Percentiles rank a stretch among this genome's conserved stretches.
Evolutionary conservation across 768 basidiomycete species (phyloP).

Genomic region (Suillus paluster): DNA sequence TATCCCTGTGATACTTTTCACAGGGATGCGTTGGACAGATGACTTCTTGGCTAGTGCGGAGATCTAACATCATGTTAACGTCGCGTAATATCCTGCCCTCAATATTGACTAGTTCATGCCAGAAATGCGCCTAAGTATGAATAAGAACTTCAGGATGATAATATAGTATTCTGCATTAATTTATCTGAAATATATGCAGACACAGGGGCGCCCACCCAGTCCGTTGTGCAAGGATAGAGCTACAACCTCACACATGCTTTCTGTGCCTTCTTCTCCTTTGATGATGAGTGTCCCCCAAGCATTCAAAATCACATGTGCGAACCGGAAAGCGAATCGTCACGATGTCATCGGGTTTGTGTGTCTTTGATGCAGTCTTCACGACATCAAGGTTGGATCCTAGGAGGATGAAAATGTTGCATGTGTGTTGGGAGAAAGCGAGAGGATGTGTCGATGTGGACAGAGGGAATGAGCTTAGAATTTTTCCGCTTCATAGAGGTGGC

Average conservation of each 20-base stretch:
- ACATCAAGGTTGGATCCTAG: slow-evolving; percentile 91
- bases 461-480: slow-evolving; percentile 83
- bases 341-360: slow-evolving; percentile 89
- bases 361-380: slow-evolving; percentile 82
- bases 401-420: slow-evolving; percentile 85
- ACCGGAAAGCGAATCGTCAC: slow-evolving; percentile 89
- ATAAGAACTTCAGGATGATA: no score
- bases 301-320: slow-evolving; percentile 86
- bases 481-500: slow-evolving; percentile 90
- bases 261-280: slow-evolving; percentile 75
- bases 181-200: background rate
- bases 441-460: slow-evolving; percentile 67
- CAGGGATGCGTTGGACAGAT: no score
- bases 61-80: no score
- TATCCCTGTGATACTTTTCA: no score
- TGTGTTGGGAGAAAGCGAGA: slow-evolving; percentile 70
- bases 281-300: slow-evolving; percentile 94
- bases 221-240: slow-evolving; percentile 86
- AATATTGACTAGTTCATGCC: no score
- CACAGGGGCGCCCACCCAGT: slow-evolving; percentile 53
- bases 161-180: no score
- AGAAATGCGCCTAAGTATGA: no score
- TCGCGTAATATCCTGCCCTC: no score
- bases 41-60: no score
- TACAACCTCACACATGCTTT: slow-evolving; percentile 86